Percentiles rank a stretch among this genome's conserved stretches.
phyloP scores from a whole-genome alignment of 139 green algal genomes.

The Volvox africanus region DNA sequence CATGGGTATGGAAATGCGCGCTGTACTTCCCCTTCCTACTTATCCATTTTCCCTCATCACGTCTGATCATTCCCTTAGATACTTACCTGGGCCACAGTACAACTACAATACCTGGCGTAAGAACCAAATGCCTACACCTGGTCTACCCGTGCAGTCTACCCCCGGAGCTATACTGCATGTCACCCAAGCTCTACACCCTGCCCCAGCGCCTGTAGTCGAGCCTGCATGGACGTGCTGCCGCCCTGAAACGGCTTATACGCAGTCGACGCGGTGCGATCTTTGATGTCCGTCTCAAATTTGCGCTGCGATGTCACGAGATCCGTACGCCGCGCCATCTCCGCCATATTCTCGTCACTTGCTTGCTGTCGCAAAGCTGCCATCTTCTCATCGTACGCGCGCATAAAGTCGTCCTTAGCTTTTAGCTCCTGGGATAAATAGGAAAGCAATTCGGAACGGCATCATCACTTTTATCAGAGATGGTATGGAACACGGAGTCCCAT shows the following conservation, averaged over 20 bases:
- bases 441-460: too few relatives aligned
- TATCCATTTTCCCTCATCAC: too few relatives aligned
- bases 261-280: neutral
- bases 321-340: neutral
- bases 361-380: conserved; percentile 27
- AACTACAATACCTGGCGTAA: too few relatives aligned
- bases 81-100: too few relatives aligned
- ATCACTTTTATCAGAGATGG: too few relatives aligned
- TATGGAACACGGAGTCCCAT: too few relatives aligned
- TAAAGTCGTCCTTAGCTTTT: conserved; percentile 56
- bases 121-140: too few relatives aligned
- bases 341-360: neutral
- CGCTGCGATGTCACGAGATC: conserved; percentile 12
- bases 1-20: too few relatives aligned
- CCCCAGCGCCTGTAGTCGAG: conserved; percentile 48
- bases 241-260: conserved; percentile 33
- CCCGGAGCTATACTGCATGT: neutral
- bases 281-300: neutral
- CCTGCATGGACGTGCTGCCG: conserved; percentile 45
- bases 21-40: too few relatives aligned
- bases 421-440: conserved; percentile 26
- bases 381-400: conserved; percentile 63
- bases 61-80: too few relatives aligned
- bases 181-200: conserved; percentile 36
- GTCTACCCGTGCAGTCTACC: too few relatives aligned